A percentile compares a stretch with the other conserved stretches of the same genome.
phyloP scores from a whole-genome alignment of 2,329 filamentous ascomycete genomes.

The Fusarium citri region DNA sequence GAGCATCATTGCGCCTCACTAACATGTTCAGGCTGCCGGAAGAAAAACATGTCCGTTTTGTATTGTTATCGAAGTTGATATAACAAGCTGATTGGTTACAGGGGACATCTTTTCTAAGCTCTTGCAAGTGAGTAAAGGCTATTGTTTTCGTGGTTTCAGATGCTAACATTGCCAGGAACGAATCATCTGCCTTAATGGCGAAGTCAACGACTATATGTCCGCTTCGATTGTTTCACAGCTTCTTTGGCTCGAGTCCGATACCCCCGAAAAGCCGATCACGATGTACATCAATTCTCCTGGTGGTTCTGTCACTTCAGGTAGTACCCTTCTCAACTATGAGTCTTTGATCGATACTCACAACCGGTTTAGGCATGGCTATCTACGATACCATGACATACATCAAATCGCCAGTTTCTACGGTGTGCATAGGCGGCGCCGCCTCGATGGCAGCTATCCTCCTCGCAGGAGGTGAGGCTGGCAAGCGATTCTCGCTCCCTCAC shows the following conservation, averaged over 20 bases:
- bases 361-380: conserved; percentile 75
- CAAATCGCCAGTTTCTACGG: conserved; percentile 89
- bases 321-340: neutral
- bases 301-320: conserved; percentile 82
- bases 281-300: conserved; percentile 99
- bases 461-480: conserved; percentile 84
- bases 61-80: neutral
- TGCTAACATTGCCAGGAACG: conserved; percentile 71
- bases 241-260: conserved; percentile 97
- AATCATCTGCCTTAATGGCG: conserved; percentile 92
- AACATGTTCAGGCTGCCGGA: conserved; percentile 71
- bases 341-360: conserved; percentile 9
- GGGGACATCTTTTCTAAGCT: conserved; percentile 87
- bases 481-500: conserved; percentile 91
- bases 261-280: conserved; percentile 92
- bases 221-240: conserved; percentile 96
- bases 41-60: conserved; percentile 77
- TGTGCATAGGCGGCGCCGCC: conserved; percentile 93
- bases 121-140: conserved; percentile 67
- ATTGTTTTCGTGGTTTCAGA: neutral
- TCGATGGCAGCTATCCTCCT: conserved; percentile 94
- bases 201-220: conserved; percentile 89
- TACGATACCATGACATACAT: conserved; percentile 99
- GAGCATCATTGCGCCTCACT: conserved; percentile 33
- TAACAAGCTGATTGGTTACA: conserved; percentile 50